A percentile compares a stretch with the other conserved stretches of the same genome.
These are phyloP conservation scores for Fusarium luffae DNA, from an alignment of 2,329 filamentous ascomycete genomes.

Conservation along the genomic window DNA sequence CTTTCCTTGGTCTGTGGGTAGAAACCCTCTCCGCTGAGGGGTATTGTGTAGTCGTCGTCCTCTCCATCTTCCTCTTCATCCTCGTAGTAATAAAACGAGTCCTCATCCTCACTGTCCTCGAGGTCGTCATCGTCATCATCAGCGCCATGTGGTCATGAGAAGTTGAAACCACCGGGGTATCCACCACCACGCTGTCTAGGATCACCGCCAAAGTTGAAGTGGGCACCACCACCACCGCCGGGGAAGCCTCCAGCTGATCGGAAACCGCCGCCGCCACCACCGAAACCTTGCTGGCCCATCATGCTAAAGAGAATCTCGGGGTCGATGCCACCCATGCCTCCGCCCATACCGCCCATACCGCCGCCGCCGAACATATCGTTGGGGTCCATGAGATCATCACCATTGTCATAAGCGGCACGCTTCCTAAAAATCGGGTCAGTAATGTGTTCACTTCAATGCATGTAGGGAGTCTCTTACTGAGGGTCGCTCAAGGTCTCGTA, in stretches of 20 bases:
- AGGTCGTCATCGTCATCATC: constrained; percentile 48
- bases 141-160: constrained; percentile 61
- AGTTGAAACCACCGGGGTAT: constrained; percentile 54
- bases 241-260: constrained; percentile 64
- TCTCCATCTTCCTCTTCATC: constrained; percentile 41
- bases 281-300: constrained; percentile 76
- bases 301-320: constrained; percentile 85
- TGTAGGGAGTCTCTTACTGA: constrained; percentile 72
- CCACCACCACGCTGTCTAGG: constrained; percentile 53
- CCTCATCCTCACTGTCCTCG: constrained; percentile 49
- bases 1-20: constrained; percentile 32
- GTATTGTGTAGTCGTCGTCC: constrained; percentile 42
- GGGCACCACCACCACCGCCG: constrained; percentile 61
- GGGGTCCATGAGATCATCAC: constrained; percentile 89
- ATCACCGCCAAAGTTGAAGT: constrained; percentile 66
- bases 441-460: neutral
- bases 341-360: constrained; percentile 74
- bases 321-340: constrained; percentile 76
- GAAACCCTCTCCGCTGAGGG: constrained; percentile 36
- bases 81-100: constrained; percentile 37
- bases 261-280: constrained; percentile 65
- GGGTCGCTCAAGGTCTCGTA: constrained; percentile 95
- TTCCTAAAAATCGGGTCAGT: constrained; percentile 69
- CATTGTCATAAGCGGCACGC: constrained; percentile 89
- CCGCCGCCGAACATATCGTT: constrained; percentile 83